Base-by-base conservation (phyloP, 1,139 yeast species). In the Debaryomycetaceae sp. region DNA sequence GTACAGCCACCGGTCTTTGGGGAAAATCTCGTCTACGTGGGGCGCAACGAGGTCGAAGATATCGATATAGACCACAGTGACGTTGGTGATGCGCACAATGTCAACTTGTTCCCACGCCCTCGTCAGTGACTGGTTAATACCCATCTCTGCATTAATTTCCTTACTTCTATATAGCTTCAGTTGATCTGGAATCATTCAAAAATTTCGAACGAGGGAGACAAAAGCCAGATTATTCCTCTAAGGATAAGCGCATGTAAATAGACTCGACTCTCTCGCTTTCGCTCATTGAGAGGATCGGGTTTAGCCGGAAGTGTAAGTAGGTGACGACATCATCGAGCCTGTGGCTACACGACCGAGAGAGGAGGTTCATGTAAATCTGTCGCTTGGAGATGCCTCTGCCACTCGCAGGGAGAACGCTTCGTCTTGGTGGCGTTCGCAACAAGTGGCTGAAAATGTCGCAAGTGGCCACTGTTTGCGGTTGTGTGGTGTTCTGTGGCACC, bases 1-100 rank as follows among this genome's bases (percentile, higher is more conserved):
- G 45, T 46, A 18, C 72, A 65, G 36, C 69, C 69, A 5, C 61
- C 72, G 4, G 69, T 65, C 2, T 66, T 66, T 36, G 32, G 33
- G 6, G 33, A 25, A n/a, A 16, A 23, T 11, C 17, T 30, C 14
- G 21, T 63, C 63, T 2, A 51, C 9, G 50, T 56, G 36, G 54
- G 45, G 10, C 58, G 48, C 24, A 58, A 48, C 25, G 53, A 49
- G 20, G 64, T 55, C 31, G 64, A 58, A 27, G 71, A 65, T 36
- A 49, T 51, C 16, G 66, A 61, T 29, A 60, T 61, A 65, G 59
- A 54, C 30, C 47, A 50, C 25, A 12, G 23, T 17, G 25, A 28
- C 21, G 22, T 22, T 16, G 22, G 18, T n/a, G 29, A 23, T 10
- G 26, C 14, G 15, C 20, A 12, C 7, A 23, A 12, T 20, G 15